Evolutionary conservation across 192 early-diverging fungal species (phyloP), one percentile per base, ranked within the genome.

Genomic region (Umbelopsis ramanniana): DNA sequence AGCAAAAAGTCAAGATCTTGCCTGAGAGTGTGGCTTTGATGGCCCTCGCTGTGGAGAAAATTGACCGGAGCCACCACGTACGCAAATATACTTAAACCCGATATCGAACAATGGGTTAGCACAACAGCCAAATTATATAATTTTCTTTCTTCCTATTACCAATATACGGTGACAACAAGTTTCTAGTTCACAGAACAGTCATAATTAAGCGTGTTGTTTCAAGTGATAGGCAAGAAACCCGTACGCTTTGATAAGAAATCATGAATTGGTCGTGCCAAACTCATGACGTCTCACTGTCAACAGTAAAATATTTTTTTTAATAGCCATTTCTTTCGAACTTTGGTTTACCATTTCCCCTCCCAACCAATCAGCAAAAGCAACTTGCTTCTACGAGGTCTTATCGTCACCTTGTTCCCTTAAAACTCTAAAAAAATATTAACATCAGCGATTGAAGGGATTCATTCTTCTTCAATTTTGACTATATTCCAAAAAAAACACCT

Each of bases 271-370:
- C 40, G 57, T 63, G 26, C 26, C 57, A 63, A 63, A 63, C 57
- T 63, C 57, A 63, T 63, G 57, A 63, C 57, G 57, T 63, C 29
- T 63, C 57, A 19, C 17, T 63, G 57, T 63, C 57, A 63, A 63
- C 57, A 63, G 33, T 29, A 17, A 50, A 63, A 63, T 14, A 37
- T 37, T 63, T 63, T 63, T 63, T 63, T 37, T 37, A 19, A 38
- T 12, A 12, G 40, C 0, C 40, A 38, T 6, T 35, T 37, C 15
- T 0, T 29, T 50, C n/a, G 17, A 63, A 26, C 7, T 17, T 63
- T 63, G 29, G 57, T 29, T 63, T 35, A 29, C 57, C 33, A 63
- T 37, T 63, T 26, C 23, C 53, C 53, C 57, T 35, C 57, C 57
- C 57, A 63, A 37, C 57, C 57, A 63, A 37, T 35, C 26, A 63